Evolutionary conservation across 2,329 filamentous ascomycete species (phyloP), one percentile per base, ranked within the genome.

Genomic region (Hymenoscyphus albidus): DNA sequence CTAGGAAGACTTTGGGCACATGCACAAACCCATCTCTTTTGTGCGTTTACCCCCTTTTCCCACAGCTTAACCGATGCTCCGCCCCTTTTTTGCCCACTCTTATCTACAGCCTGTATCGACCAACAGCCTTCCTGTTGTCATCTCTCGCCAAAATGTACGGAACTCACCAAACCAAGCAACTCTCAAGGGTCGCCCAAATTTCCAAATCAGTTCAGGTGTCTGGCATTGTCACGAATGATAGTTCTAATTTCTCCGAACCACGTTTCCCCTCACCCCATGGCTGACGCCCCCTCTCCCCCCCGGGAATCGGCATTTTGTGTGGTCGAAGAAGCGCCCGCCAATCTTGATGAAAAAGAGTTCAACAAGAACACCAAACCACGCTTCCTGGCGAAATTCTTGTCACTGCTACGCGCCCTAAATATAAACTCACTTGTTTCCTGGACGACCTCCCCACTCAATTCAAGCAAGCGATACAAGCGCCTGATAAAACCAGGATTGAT

Each of bases 1-100:
- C 42, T n/a, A 44, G n/a, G 42, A 9, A 44, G n/a, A 44, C 14
- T 10, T 51, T 22, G 44, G 12, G 44, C 44, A 51, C 22, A n/a
- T 51, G 44, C 44, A 51, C 44, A 51, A 51, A 22, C 5, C 22
- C 44, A 51, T n/a, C n/a, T 22, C n/a, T 51, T 22, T 22, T 51
- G 44, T 51, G 44, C 44, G 27, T 51, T 51, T 51, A 51, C 44
- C 44, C 18, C 44, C n/a, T 51, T 51, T 51, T 27, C 44, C 44
- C 44, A 18, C 7, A 18, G n/a, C 18, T 18, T 51, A 51, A 51
- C 44, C 44, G 44, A 51, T 35, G 35, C 44, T 7, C 14, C 6
- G 5, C 16, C 44, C 44, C 18, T 18, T 51, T 51, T 18, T 22
- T 22, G n/a, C 44, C 44, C 44, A 51, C 44, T 51, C 44, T 22